phyloP scores from a whole-genome alignment of 139 green algal species.

The Eudorina sp. region DNA sequence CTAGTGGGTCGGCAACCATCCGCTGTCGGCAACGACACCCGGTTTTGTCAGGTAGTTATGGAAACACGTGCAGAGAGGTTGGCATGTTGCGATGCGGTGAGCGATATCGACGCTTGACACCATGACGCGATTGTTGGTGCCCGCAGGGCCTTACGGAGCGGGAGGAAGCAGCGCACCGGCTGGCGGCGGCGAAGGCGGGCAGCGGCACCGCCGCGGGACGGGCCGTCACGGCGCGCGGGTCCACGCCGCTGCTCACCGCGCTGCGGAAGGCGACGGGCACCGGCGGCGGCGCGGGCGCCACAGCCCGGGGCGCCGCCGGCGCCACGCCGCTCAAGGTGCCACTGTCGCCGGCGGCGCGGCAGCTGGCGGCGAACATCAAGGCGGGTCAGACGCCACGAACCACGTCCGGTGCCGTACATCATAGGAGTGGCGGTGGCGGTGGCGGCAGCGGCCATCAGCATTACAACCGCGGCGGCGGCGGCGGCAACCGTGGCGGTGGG shows the following conservation, averaged over 20 bases:
- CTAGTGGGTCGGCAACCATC: too few relatives aligned
- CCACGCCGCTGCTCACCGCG: slow-evolving; percentile 22
- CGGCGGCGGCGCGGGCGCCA: slow-evolving; percentile 14
- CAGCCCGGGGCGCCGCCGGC: slow-evolving; percentile 5
- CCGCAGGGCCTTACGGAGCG: slow-evolving; percentile 26
- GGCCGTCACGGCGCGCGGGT: not conserved
- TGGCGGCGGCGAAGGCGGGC: slow-evolving; percentile 41
- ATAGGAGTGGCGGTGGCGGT: not conserved
- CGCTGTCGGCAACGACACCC: too few relatives aligned
- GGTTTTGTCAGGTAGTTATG: too few relatives aligned
- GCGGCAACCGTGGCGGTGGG: not conserved
- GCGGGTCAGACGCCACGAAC: slow-evolving; percentile 1
- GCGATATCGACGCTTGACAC: too few relatives aligned
- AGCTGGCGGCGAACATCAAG: slow-evolving; percentile 35
- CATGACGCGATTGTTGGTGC: too few relatives aligned
- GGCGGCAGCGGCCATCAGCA: not conserved
- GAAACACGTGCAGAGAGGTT: too few relatives aligned
- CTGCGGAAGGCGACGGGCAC: slow-evolving; percentile 3
- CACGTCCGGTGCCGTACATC: not conserved
- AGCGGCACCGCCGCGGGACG: not conserved
- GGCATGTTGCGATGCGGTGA: too few relatives aligned
- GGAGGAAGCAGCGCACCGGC: slow-evolving; percentile 29
- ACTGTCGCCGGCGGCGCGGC: slow-evolving; percentile 37
- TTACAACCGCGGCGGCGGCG: not conserved
- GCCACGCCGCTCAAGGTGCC: not conserved